Conservation (phyloP, 202 grass and related monocot species). For the Eragrostis tef region DNA sequence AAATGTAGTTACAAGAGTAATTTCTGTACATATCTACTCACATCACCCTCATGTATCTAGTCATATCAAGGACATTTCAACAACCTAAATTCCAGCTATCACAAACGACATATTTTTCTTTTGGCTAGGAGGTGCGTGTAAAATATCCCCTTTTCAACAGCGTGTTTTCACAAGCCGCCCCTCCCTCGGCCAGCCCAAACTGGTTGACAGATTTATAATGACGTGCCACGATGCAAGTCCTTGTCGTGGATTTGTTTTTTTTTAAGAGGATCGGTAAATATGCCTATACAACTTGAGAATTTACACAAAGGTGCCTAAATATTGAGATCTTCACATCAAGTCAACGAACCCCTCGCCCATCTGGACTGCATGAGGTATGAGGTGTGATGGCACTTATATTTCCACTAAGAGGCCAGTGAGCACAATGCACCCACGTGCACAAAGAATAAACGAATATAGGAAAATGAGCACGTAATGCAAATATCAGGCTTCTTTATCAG, state of each 20-base stretch:
- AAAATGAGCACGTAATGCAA: neutral
- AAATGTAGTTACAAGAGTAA: too few species aligned
- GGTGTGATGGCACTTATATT: neutral
- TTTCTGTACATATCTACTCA: too few species aligned
- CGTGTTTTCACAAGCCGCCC: too few species aligned
- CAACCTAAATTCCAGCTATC: too few species aligned
- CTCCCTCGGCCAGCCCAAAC: too few species aligned
- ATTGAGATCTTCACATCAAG: neutral
- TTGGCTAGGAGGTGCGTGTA: too few species aligned
- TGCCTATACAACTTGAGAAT: neutral
- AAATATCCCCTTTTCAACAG: too few species aligned
- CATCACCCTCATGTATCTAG: too few species aligned
- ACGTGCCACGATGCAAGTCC: constrained; percentile 1
- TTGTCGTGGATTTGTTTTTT: neutral
- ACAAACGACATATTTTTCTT: too few species aligned
- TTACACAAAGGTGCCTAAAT: neutral
- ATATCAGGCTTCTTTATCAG: neutral
- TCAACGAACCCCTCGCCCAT: too few species aligned
- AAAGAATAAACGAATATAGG: neutral
- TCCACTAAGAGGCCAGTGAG: neutral
- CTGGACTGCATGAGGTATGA: neutral
- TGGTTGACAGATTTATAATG: neutral
- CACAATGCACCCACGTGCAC: neutral
- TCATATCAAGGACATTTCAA: too few species aligned
- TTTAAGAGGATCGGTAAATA: neutral